phyloP scores from a whole-genome alignment of 1,284 basidiomycete genomes.

The Ganoderma sinense region DNA sequence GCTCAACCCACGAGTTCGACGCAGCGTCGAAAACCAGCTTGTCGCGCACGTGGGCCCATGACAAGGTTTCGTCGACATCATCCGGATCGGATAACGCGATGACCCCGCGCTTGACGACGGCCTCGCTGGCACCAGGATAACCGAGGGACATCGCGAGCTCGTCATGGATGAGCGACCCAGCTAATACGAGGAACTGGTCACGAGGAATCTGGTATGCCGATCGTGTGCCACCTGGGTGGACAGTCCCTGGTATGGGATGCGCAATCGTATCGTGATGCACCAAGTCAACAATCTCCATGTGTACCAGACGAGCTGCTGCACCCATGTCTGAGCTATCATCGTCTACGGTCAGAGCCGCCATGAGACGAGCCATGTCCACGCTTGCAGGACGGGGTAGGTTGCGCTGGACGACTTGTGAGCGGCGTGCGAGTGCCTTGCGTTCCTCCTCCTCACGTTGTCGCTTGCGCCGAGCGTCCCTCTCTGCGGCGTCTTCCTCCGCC shows the following conservation, averaged over 20 bases:
- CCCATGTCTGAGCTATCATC: slow-evolving; percentile 53
- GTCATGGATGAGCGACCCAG: slow-evolving; percentile 76
- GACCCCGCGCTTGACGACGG: slow-evolving; percentile 81
- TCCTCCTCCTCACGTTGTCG: slow-evolving; percentile 81
- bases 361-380: slow-evolving; percentile 75
- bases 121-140: slow-evolving; percentile 83
- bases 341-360: slow-evolving; percentile 64
- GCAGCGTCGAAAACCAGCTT: slow-evolving; percentile 69
- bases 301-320: slow-evolving; percentile 71
- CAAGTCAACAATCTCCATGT: slow-evolving; percentile 82
- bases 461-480: slow-evolving; percentile 85
- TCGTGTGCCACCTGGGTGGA: slow-evolving; percentile 75
- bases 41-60: slow-evolving; percentile 75
- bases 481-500: slow-evolving; percentile 89
- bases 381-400: slow-evolving; percentile 89
- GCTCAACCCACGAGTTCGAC: slow-evolving; percentile 74
- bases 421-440: slow-evolving; percentile 77
- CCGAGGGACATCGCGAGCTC: slow-evolving; percentile 87
- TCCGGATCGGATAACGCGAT: slow-evolving; percentile 67
- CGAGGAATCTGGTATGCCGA: slow-evolving; percentile 81
- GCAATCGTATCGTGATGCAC: slow-evolving; percentile 90
- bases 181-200: slow-evolving; percentile 80
- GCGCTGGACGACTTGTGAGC: slow-evolving; percentile 85
- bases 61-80: slow-evolving; percentile 59
- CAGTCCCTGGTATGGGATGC: slow-evolving; percentile 90